These are phyloP conservation scores for Cucurbita ficifolia DNA, from an alignment of 306 rosid species.

Conservation along the genomic window DNA sequence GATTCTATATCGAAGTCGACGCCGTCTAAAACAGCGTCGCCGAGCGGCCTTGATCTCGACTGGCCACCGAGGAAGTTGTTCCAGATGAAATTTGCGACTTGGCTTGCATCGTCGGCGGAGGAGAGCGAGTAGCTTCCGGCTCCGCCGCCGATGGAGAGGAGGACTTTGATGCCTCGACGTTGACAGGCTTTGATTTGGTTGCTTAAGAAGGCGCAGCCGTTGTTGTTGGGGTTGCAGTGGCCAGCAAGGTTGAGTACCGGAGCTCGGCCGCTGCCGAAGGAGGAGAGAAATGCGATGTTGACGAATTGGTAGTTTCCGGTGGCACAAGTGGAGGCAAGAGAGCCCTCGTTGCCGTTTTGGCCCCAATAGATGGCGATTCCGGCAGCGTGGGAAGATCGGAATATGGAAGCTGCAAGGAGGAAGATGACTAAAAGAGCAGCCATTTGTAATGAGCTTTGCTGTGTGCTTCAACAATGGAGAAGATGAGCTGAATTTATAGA, in stretches of 20 bases:
- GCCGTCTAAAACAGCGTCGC: constrained; percentile 36
- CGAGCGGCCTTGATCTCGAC: constrained; percentile 32
- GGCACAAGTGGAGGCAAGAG: constrained; percentile 33
- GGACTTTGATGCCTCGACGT: constrained; percentile 30
- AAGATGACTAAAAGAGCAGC: constrained; percentile 15
- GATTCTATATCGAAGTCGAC: constrained; percentile 49
- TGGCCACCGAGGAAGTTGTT: constrained; percentile 45
- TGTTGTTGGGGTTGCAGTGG: constrained; percentile 20
- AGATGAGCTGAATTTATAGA: background rate
- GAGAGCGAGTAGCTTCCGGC: constrained; percentile 22
- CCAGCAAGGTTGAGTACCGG: constrained; percentile 32
- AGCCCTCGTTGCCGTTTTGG: constrained; percentile 27
- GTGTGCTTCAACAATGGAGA: background rate
- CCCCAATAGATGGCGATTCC: constrained; percentile 58
- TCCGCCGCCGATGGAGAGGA: constrained; percentile 51
- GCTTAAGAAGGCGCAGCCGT: constrained; percentile 17
- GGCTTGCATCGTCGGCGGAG: constrained; percentile 31
- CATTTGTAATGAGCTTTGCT: constrained; percentile 15
- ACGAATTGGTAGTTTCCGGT: constrained; percentile 45
- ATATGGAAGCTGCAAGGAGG: constrained; percentile 14
- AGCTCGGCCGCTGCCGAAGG: constrained; percentile 34
- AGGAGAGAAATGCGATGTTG: constrained; percentile 35
- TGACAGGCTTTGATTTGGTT: constrained; percentile 32
- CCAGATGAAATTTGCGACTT: constrained; percentile 32
- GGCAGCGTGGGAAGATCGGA: background rate